Conservation (phyloP, 495 filamentous ascomycete species). For the Daldinia vernicosa region DNA sequence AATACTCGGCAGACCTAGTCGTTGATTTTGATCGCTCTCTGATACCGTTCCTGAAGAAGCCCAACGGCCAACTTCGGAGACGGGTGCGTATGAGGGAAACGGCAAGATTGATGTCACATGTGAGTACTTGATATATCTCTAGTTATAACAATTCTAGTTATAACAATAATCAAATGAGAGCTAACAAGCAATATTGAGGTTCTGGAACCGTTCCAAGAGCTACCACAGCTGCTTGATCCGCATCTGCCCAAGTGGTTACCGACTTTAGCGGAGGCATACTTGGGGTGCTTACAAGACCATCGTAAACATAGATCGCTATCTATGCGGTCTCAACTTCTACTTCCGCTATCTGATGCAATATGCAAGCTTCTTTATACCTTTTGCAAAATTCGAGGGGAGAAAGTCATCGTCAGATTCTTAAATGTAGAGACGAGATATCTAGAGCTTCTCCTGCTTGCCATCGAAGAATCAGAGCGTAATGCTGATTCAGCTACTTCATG, state of each 20-base stretch:
- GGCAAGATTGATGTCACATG: slow-evolving; percentile 54
- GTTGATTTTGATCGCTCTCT: slow-evolving; percentile 68
- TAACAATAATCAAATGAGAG: not conserved
- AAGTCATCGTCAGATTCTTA: slow-evolving; percentile 88
- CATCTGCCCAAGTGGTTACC: slow-evolving; percentile 78
- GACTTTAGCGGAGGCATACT: slow-evolving; percentile 74
- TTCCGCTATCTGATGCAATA: slow-evolving; percentile 73
- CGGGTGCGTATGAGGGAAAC: slow-evolving; percentile 57
- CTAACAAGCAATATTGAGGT: slow-evolving; percentile 51
- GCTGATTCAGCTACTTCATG: slow-evolving; percentile 48
- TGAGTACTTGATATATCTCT: slow-evolving; percentile 39
- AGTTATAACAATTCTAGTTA: not conserved
- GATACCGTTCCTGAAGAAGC: slow-evolving; percentile 60
- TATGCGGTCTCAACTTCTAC: slow-evolving; percentile 54
- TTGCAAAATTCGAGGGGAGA: slow-evolving; percentile 93
- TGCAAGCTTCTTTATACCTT: slow-evolving; percentile 85
- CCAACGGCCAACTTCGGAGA: slow-evolving; percentile 49
- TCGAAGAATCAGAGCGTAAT: slow-evolving; percentile 58
- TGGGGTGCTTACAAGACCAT: slow-evolving; percentile 69
- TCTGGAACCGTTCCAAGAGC: slow-evolving; percentile 94
- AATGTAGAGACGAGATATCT: slow-evolving; percentile 87
- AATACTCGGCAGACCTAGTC: slow-evolving; percentile 72
- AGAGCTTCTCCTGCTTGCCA: slow-evolving; percentile 76
- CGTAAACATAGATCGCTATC: slow-evolving; percentile 44
- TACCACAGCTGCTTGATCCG: slow-evolving; percentile 94